Base-by-base conservation (phyloP, 495 filamentous ascomycete genomes). In the Tuber magnatum region DNA sequence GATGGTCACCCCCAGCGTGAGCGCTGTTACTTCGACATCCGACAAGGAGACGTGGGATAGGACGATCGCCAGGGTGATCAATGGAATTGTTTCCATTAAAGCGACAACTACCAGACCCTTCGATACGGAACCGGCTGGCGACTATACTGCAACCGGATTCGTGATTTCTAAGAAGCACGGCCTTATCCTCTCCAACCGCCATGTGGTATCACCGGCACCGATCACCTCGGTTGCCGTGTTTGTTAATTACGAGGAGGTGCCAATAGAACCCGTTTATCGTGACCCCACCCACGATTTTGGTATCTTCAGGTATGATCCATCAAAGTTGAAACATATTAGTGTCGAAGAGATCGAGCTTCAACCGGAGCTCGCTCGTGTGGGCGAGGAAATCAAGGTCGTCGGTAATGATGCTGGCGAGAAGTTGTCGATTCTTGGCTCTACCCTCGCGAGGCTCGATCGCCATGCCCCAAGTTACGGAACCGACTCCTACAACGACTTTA, bases 1-100 rank as follows among this genome's bases (percentile, higher is more conserved):
- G 68, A 72, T 56, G 40, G 61, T 71, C 20, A 28, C 65, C 44
- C 22, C 80, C 18, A 72, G 74, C 61, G 46, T 51, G 44, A 81
- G 80, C 35, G 73, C 74, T 28, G 76, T 69, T 42, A 71, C 72
- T 32, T 82, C 76, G 20, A 73, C 78, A 70, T 72, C 77, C 70
- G 77, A 82, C 75, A 82, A 83, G 72, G 81, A 83, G 71, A 83
- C 81, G 5, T 83, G 81, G 81, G 81, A 83, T 71, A 79, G 78
- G 35, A 83, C 81, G 32, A 77, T 83, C 46, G 81, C 81, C 40
- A 71, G 81, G 68, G 81, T 79, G 69, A 82, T 83, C 70, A 83
- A 83, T 42, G 81, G 81, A n/a, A 82, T 83, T 77, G 81, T 83
- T 24, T 82, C 81, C 4, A 83, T 83, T 35, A 83, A 83, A 48